Evolutionary conservation across 2,329 filamentous ascomycete species (phyloP).

Genomic region (Phyllosticta paracitricarpa): DNA sequence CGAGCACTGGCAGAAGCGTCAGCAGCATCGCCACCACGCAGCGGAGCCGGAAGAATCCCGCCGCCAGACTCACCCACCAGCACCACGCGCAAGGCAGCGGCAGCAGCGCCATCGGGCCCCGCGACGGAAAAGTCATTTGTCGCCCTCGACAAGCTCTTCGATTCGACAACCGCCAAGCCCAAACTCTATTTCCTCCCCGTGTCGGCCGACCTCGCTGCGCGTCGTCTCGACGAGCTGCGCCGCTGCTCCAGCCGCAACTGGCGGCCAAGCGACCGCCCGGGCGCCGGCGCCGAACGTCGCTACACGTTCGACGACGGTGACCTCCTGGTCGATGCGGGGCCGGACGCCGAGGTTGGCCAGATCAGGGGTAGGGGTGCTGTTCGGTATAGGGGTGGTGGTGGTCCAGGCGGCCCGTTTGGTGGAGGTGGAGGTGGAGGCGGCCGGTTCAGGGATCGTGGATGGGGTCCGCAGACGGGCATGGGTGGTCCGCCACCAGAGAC

Average conservation of each 20-base stretch:
- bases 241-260: constrained; percentile 33
- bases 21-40: constrained; percentile 3
- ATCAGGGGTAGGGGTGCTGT: constrained; percentile 14
- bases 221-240: constrained; percentile 53
- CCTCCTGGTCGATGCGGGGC: constrained; percentile 32
- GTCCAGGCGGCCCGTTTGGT: constrained; percentile 10
- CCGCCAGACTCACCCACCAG: background rate
- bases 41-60: constrained; percentile 2
- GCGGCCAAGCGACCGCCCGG: constrained; percentile 13
- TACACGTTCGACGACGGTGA: constrained; percentile 36
- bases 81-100: background rate
- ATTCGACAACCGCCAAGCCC: constrained; percentile 50
- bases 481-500: background rate
- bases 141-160: constrained; percentile 51
- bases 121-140: constrained; percentile 32
- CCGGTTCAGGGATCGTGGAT: constrained; percentile 8
- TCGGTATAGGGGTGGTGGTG: constrained; percentile 9
- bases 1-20: constrained; percentile 3
- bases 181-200: constrained; percentile 59
- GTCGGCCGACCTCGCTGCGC: constrained; percentile 50
- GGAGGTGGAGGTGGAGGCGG: constrained; percentile 13
- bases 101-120: constrained; percentile 8
- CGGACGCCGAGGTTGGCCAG: constrained; percentile 19
- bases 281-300: constrained; percentile 18
- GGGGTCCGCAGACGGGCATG: constrained; percentile 4